These are phyloP conservation scores for Moricandia moricandioides DNA, from an alignment of 345 rosid species.

Conservation along the genomic window DNA sequence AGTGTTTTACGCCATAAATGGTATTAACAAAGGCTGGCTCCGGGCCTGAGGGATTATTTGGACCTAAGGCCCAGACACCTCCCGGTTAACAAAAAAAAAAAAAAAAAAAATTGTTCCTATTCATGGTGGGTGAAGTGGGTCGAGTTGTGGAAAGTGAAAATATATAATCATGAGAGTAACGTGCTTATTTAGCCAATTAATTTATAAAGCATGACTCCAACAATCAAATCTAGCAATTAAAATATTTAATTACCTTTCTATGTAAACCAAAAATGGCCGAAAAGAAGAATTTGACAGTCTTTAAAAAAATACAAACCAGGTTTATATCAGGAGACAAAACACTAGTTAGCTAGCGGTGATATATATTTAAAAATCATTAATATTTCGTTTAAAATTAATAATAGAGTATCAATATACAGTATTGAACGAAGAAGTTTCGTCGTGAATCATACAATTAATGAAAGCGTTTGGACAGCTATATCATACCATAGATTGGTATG, in stretches of 20 bases:
- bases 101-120: slow-evolving; percentile 13
- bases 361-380: neutral
- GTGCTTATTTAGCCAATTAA: slow-evolving; percentile 33
- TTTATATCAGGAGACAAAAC: neutral
- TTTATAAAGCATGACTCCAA: slow-evolving; percentile 28
- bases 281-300: slow-evolving; percentile 2
- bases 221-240: slow-evolving; percentile 10
- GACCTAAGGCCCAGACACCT: too few relatives aligned
- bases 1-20: too few relatives aligned
- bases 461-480: slow-evolving; percentile 30
- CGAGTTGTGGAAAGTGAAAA: slow-evolving; percentile 32
- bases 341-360: neutral
- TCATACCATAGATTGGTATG: neutral
- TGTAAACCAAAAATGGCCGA: slow-evolving; percentile 8
- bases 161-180: slow-evolving; percentile 38
- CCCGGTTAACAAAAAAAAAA: too few relatives aligned
- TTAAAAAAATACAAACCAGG: neutral
- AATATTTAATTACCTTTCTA: slow-evolving; percentile 8
- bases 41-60: too few relatives aligned
- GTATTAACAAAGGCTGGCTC: too few relatives aligned
- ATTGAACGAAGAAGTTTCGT: slow-evolving; percentile 18
- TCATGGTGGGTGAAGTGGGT: slow-evolving; percentile 39
- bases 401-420: neutral
- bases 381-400: neutral
- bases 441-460: neutral